Conservation (phyloP, 768 basidiomycete genomes). For the Mycena vulgaris region DNA sequence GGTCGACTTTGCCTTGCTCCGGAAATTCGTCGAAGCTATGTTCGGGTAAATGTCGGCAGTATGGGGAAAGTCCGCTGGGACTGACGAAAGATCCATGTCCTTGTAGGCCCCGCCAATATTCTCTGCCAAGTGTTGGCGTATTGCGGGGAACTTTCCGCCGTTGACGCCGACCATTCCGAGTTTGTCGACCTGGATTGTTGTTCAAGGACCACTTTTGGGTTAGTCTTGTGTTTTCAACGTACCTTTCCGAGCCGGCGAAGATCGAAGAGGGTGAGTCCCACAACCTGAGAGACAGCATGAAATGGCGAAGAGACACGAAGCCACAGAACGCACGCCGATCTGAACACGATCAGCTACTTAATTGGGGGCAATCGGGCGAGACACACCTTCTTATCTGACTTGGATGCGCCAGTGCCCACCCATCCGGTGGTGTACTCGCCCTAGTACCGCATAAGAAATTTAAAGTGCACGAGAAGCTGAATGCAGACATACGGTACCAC, state of each 20-base stretch:
- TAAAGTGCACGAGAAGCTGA: background rate
- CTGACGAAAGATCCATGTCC: constrained; percentile 88
- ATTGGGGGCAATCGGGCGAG: background rate
- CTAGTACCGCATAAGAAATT: constrained; percentile 46
- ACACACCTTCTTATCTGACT: constrained; percentile 92
- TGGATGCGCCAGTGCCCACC: constrained; percentile 93
- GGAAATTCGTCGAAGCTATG: constrained; percentile 86
- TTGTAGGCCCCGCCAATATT: constrained; percentile 91
- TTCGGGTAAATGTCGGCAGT: constrained; percentile 9
- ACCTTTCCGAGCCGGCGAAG: constrained; percentile 88
- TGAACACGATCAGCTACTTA: constrained; percentile 41
- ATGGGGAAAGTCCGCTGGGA: constrained; percentile 12
- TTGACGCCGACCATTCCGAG: constrained; percentile 93
- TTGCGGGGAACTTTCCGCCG: constrained; percentile 90
- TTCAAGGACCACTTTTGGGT: background rate
- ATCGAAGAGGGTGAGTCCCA: constrained; percentile 92
- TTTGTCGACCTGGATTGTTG: constrained; percentile 67
- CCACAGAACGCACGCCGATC: constrained; percentile 73
- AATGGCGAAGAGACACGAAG: background rate
- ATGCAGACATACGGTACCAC: constrained; percentile 54
- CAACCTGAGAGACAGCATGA: constrained; percentile 69
- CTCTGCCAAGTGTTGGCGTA: constrained; percentile 82
- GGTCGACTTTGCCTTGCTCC: constrained; percentile 74
- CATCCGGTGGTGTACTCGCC: constrained; percentile 97
- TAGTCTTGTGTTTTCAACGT: constrained; percentile 36